Percentiles rank a stretch among this genome's conserved stretches.
Conservation (phyloP, 495 filamentous ascomycete genomes). For the Staphylotrichum longicolle region DNA sequence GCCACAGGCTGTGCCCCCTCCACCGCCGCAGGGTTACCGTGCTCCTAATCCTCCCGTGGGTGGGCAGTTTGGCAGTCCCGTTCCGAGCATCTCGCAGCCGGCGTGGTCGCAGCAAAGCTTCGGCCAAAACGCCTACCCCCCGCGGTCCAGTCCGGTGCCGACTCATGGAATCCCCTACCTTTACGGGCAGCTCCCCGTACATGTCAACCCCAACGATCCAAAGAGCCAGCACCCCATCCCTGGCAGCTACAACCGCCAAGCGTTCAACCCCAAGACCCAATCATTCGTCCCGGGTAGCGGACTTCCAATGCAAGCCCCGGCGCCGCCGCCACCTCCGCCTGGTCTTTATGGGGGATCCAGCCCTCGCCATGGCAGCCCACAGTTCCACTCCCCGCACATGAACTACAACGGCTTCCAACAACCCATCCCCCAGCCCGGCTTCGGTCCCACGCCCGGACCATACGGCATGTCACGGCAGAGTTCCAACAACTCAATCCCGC, state of each 20-base stretch:
- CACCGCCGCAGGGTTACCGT: conserved; percentile 36
- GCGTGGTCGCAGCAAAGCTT: conserved; percentile 34
- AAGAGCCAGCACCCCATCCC: conserved; percentile 74
- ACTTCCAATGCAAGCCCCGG: conserved; percentile 44
- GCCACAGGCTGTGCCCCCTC: conserved; percentile 29
- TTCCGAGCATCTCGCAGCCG: conserved; percentile 39
- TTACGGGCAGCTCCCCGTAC: conserved; percentile 72
- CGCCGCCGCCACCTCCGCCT: conserved; percentile 27
- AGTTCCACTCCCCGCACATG: conserved; percentile 45
- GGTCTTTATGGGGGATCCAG: conserved; percentile 36
- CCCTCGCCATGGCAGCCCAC: conserved; percentile 47
- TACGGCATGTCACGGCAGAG: conserved; percentile 55
- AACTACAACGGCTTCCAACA: conserved; percentile 44
- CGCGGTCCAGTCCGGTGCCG: conserved; percentile 32
- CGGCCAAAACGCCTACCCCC: conserved; percentile 33
- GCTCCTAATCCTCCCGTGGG: conserved; percentile 40
- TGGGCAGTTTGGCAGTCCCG: conserved; percentile 42
- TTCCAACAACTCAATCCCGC: conserved; percentile 52
- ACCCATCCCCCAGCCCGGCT: conserved; percentile 39
- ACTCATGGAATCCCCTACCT: conserved; percentile 59
- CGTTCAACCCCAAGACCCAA: conserved; percentile 91
- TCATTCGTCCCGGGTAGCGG: conserved; percentile 72
- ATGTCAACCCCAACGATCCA: conserved; percentile 62
- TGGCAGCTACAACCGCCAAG: conserved; percentile 75
- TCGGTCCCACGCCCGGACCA: conserved; percentile 31